Evolutionary conservation across 1,284 basidiomycete species (phyloP).

Genomic region (Rhodotorula sp.): DNA sequence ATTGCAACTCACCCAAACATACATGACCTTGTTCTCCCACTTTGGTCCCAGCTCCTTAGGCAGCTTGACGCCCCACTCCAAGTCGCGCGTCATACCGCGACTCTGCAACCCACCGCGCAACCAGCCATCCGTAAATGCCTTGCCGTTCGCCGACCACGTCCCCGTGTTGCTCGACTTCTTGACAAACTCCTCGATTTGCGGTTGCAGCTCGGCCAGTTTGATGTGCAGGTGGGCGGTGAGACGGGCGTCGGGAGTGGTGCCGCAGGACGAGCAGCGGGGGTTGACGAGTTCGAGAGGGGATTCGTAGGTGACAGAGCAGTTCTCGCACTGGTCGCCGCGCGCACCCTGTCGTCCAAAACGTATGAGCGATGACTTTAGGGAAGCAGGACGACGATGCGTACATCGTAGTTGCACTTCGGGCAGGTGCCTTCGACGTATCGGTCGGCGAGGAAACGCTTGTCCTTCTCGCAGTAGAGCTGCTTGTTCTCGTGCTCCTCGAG

Average conservation of each 20-base stretch:
- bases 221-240: conserved; percentile 92
- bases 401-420: conserved; percentile 82
- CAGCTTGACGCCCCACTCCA: conserved; percentile 95
- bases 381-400: conserved; percentile 44
- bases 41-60: conserved; percentile 63
- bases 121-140: conserved; percentile 86
- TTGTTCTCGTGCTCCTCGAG: conserved; percentile 79
- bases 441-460: conserved; percentile 87
- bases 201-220: conserved; percentile 78
- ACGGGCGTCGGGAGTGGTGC: conserved; percentile 63
- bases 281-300: conserved; percentile 91
- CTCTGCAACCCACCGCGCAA: conserved; percentile 82
- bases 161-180: conserved; percentile 73
- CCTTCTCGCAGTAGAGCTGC: conserved; percentile 90
- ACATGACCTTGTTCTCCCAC: conserved; percentile 94
- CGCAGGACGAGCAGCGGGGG: conserved; percentile 86
- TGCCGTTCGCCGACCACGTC: conserved; percentile 88
- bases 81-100: conserved; percentile 87
- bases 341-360: conserved; percentile 66
- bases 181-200: conserved; percentile 84
- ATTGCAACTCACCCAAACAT: conserved; percentile 54
- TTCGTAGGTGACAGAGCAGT: conserved; percentile 80
- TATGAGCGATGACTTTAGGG: neutral
- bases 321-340: conserved; percentile 97
- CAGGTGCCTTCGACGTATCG: conserved; percentile 93